Evolutionary conservation across 495 filamentous ascomycete species (phyloP), one percentile per base, ranked within the genome.

Genomic region (Penicillium egyptiacum): DNA sequence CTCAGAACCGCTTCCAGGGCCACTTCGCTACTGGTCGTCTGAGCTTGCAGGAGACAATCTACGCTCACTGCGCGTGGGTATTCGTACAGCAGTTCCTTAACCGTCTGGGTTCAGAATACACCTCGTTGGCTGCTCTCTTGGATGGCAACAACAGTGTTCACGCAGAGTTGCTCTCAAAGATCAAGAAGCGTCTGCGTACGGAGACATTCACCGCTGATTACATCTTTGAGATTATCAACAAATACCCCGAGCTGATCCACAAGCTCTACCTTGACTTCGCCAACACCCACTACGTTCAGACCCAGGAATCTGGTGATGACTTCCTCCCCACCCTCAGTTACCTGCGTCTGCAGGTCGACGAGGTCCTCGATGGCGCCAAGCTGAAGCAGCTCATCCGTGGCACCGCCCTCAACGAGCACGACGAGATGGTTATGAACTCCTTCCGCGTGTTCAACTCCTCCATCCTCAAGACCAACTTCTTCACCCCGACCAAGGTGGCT

Each of bases 131-230:
- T 20, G 88, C 88, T n/a, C 79, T 93, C 5, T 76, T 98, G 20
- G 90, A 97, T 61, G 62, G 81, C 16, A 89, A 85, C 72, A 91
- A 89, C 72, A 92, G 84, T 61, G 80, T 84, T 1, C 92, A 98
- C 66, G 90, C 88, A 2, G 92, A 96, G 73, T 84, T 96, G 66
- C 83, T 98, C 33, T 89, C 90, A 16, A 97, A 96, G 76, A 87
- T 98, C 71, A 98, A 98, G 83, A 90, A 91, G 63, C 88, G 94
- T 50, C 83, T 98, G 48, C 88, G 94, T 60, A 92, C 89, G 1
- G 95, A 98, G 73, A 98, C 94, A 0, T 98, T 98, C 73, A 98
- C 94, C 2, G 88, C 92, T 8, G 95, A 96, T 68, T 98, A 98
- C 70, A 97, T 98, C 63, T 85, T 90, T 16, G 92, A 98, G 76